Conservation (phyloP, 805 yeast species). For the Ogataea methanolica region DNA sequence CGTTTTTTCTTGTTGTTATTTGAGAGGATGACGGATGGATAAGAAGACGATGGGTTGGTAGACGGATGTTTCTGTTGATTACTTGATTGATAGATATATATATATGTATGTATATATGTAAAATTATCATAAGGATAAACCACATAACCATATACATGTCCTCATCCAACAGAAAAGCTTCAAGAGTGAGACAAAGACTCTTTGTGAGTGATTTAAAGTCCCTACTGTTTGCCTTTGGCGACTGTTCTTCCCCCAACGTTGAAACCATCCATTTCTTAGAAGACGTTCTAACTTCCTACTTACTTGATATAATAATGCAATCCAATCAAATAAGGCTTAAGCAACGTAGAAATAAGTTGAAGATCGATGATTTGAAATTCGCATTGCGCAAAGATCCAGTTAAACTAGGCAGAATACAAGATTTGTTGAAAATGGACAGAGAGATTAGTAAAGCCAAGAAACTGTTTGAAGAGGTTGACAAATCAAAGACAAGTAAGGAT, state of each 20-base stretch:
- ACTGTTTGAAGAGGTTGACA: slow-evolving; percentile 62
- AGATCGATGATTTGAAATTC: slow-evolving; percentile 69
- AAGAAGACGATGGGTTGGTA: no score
- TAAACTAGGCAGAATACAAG: slow-evolving; percentile 67
- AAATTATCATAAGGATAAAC: no score
- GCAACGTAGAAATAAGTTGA: slow-evolving; percentile 55
- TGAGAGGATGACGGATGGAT: no score
- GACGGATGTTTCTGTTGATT: no score
- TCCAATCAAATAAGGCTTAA: slow-evolving; percentile 48
- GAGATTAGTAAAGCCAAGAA: slow-evolving; percentile 63
- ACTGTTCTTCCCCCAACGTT: slow-evolving; percentile 58
- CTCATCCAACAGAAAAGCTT: slow-evolving; percentile 13
- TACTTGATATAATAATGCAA: slow-evolving; percentile 46
- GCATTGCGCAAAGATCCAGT: slow-evolving; percentile 62
- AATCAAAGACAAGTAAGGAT: slow-evolving; percentile 29
- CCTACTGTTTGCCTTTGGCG: slow-evolving; percentile 68
- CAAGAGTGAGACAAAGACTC: slow-evolving; percentile 21
- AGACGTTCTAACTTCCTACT: slow-evolving; percentile 60
- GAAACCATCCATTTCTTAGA: slow-evolving; percentile 65
- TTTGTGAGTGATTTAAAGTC: slow-evolving; percentile 46
- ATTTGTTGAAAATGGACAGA: slow-evolving; percentile 53
- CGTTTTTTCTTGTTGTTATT: no score
- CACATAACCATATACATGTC: neutral
- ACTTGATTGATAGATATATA: no score
- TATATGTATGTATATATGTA: no score